These are phyloP conservation scores for Oryza longistaminata DNA, from an alignment of 176 grass and related monocot species.

Conservation along the genomic window DNA sequence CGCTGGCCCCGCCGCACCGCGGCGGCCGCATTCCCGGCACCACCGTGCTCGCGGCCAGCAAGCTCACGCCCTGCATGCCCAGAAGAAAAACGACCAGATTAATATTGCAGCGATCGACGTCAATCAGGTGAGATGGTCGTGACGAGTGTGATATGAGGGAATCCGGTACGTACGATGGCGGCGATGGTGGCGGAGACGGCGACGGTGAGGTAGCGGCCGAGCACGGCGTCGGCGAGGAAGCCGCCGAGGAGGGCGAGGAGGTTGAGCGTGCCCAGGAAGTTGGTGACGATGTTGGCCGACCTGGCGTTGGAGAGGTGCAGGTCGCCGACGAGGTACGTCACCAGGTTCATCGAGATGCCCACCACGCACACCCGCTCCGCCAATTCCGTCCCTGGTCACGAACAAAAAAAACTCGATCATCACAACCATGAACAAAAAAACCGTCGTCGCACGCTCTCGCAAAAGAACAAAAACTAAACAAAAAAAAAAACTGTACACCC, in stretches of 20 bases:
- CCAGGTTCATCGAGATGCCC: constrained; percentile 73
- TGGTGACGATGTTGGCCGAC: constrained; percentile 66
- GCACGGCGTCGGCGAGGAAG: constrained; percentile 63
- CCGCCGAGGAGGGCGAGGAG: constrained; percentile 65
- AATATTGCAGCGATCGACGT: too few species aligned
- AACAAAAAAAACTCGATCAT: background rate
- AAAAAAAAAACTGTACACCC: too few species aligned
- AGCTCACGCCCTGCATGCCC: constrained; percentile 37
- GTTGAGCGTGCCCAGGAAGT: constrained; percentile 74
- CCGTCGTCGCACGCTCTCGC: too few species aligned
- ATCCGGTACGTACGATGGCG: constrained; percentile 33
- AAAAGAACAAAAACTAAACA: too few species aligned
- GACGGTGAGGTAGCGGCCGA: constrained; percentile 59
- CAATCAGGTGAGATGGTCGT: too few species aligned
- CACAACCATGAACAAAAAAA: background rate
- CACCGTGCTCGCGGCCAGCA: constrained; percentile 37
- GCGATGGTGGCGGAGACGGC: constrained; percentile 32
- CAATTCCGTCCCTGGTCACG: constrained; percentile 40
- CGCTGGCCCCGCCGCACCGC: background rate
- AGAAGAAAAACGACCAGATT: too few species aligned
- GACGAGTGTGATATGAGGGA: too few species aligned
- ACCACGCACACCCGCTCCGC: constrained; percentile 67
- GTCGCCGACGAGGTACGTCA: constrained; percentile 65
- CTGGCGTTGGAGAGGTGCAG: constrained; percentile 55
- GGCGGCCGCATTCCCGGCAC: constrained; percentile 43